phyloP scores from a whole-genome alignment of 2,329 filamentous ascomycete genomes.

The Acrocalymma vagum region DNA sequence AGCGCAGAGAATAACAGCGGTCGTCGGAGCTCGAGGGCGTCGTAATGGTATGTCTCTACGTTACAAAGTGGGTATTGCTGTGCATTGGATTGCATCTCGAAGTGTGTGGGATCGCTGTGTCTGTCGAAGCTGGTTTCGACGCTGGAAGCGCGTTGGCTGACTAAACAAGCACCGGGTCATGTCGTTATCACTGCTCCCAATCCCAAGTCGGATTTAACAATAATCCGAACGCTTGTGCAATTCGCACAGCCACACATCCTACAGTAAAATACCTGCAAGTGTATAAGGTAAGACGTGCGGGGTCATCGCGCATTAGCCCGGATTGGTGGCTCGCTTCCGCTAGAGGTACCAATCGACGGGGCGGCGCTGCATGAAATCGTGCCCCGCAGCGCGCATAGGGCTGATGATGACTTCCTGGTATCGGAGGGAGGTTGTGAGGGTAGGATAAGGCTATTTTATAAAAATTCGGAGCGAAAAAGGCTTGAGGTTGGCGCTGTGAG shows the following conservation, averaged over 20 bases:
- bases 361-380: slow-evolving; percentile 2
- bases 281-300: background rate
- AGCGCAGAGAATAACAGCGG: slow-evolving; percentile 10
- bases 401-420: too few relatives aligned
- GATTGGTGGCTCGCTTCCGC: slow-evolving; percentile 5
- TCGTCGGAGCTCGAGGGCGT: slow-evolving; percentile 10
- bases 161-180: slow-evolving; percentile 1
- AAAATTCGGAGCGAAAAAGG: too few relatives aligned
- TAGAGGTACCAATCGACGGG: slow-evolving; percentile 4
- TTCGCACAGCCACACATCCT: too few relatives aligned
- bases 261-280: too few relatives aligned
- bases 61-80: slow-evolving; percentile 3
- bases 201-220: background rate
- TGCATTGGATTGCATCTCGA: slow-evolving; percentile 5
- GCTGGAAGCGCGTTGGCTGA: slow-evolving; percentile 6
- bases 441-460: too few relatives aligned
- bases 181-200: slow-evolving; percentile 4
- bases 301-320: slow-evolving; percentile 44
- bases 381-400: too few relatives aligned
- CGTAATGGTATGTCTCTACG: slow-evolving; percentile 4
- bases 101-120: slow-evolving; percentile 3
- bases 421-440: too few relatives aligned
- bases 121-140: slow-evolving; percentile 10
- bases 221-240: background rate
- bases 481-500: too few relatives aligned